A percentile compares a stretch with the other conserved stretches of the same genome.
Conservation (phyloP, 1,139 yeast species). For the Schizosaccharomyces versatilis region DNA sequence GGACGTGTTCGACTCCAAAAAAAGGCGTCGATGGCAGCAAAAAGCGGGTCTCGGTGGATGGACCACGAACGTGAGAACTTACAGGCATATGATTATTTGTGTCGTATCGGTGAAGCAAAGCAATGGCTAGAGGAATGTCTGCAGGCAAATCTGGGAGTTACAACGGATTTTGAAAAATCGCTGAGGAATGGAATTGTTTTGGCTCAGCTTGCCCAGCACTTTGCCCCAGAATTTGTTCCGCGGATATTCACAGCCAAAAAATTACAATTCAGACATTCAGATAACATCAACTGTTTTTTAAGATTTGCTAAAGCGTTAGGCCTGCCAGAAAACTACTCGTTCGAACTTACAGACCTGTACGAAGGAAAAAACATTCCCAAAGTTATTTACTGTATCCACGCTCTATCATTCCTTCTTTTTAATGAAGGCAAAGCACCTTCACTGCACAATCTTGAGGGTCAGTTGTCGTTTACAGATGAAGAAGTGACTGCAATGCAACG, state of each 20-base stretch:
- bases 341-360: slow-evolving; percentile 78
- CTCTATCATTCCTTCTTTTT: slow-evolving; percentile 52
- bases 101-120: slow-evolving; percentile 73
- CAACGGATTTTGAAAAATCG: slow-evolving; percentile 35
- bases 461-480: slow-evolving; percentile 37
- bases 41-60: slow-evolving; percentile 18
- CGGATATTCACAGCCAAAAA: slow-evolving; percentile 36
- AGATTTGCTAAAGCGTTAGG: slow-evolving; percentile 44
- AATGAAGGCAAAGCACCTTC: slow-evolving; percentile 34
- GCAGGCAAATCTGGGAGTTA: slow-evolving; percentile 30
- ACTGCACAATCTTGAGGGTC: slow-evolving; percentile 43
- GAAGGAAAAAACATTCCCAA: slow-evolving; percentile 85
- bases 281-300: slow-evolving; percentile 73
- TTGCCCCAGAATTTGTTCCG: slow-evolving; percentile 44
- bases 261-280: slow-evolving; percentile 74
- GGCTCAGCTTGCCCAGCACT: slow-evolving; percentile 54
- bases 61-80: slow-evolving; percentile 25
- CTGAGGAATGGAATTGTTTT: slow-evolving; percentile 66
- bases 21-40: no score
- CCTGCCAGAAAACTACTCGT: slow-evolving; percentile 64
- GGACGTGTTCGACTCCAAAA: no score
- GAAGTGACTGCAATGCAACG: slow-evolving; percentile 51
- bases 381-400: slow-evolving; percentile 83
- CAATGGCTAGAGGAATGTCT: slow-evolving; percentile 45
- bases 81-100: slow-evolving; percentile 59